phyloP scores from a whole-genome alignment of 371 early-diverging fungal genomes.

The Racocetra persica region DNA sequence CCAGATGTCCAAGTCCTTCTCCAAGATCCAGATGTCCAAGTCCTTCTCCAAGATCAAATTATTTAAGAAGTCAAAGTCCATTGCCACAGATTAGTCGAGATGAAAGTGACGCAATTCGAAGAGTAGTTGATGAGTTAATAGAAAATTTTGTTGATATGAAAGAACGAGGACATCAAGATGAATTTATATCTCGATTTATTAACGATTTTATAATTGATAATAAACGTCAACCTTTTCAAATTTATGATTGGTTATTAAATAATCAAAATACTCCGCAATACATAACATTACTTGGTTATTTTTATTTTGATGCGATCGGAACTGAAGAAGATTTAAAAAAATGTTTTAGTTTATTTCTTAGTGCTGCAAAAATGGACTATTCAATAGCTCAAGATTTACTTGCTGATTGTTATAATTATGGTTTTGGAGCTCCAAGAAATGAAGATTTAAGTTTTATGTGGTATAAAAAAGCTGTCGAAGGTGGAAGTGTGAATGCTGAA shows the following conservation, averaged over 20 bases:
- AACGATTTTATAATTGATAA: neutral
- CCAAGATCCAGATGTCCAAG: neutral
- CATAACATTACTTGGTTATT: neutral
- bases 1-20: neutral
- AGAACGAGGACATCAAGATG: neutral
- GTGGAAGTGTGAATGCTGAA: conserved; percentile 17
- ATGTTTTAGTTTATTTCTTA: conserved; percentile 3
- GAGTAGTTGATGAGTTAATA: neutral
- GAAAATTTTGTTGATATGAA: neutral
- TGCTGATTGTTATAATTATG: conserved; percentile 13
- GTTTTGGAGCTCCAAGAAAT: neutral
- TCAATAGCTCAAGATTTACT: conserved; percentile 18
- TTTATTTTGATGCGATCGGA: conserved; percentile 14
- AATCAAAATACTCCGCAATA: neutral
- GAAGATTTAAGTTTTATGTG: conserved; percentile 8
- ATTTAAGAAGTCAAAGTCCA: neutral
- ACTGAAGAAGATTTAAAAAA: conserved; percentile 5
- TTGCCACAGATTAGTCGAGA: neutral
- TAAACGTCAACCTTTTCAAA: neutral
- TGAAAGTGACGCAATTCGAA: neutral
- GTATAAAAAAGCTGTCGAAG: conserved; percentile 13
- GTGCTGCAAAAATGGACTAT: neutral
- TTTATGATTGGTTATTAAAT: neutral
- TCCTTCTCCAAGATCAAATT: neutral
- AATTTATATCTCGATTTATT: neutral